Evolutionary conservation across 1,284 basidiomycete genomes (phyloP), one percentile per base, ranked within the genome.

Genomic region (Fomitopsis schrenkii): DNA sequence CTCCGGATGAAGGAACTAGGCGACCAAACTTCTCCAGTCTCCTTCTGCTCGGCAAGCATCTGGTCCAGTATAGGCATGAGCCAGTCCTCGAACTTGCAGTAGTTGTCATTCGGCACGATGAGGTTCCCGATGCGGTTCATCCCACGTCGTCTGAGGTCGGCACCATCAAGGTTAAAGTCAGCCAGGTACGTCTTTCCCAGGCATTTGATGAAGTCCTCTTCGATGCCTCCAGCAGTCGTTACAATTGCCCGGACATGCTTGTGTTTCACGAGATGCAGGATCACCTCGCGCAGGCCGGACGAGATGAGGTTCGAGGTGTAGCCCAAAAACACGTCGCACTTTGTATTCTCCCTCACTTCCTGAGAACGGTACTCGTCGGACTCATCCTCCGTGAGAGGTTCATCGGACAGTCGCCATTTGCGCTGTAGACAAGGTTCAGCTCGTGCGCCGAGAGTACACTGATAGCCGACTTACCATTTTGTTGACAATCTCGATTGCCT

Each of bases 11-110:
- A 94, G 19, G 86, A 84, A 72, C 95, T 97, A n/a, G 97, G 97
- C 2, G 91, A 89, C 97, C 97, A 99, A 40, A 90, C 81, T 66
- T 83, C 75, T n/a, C 89, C 90, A 35, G 75, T 80, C 60, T 79
- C 75, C 65, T 85, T 83, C 77, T 99, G 97, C 73, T 99, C 97
- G 19, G 79, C 84, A 35, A 98, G 83, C 95, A 99, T 95, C 48
- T 80, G 75, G 72, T 99, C 93, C 46, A 99, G 83, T 62, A 98
- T 95, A 2, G 97, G 97, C 56, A 89, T 91, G 12, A 99, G 85
- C 97, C 97, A 99, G 74, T 99, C 97, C 76, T 99, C 97, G 68
- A 99, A 99, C 71, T 93, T 92, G 86, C 97, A 98, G 76, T 99
- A 99, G 73, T 99, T 99, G 70, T 98, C 95, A 73, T 99, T 99